Percentiles rank a stretch among this genome's conserved stretches.
These are phyloP conservation scores for Spongispora temasekensis DNA, from an alignment of 1,284 basidiomycete species.

Conservation along the genomic window DNA sequence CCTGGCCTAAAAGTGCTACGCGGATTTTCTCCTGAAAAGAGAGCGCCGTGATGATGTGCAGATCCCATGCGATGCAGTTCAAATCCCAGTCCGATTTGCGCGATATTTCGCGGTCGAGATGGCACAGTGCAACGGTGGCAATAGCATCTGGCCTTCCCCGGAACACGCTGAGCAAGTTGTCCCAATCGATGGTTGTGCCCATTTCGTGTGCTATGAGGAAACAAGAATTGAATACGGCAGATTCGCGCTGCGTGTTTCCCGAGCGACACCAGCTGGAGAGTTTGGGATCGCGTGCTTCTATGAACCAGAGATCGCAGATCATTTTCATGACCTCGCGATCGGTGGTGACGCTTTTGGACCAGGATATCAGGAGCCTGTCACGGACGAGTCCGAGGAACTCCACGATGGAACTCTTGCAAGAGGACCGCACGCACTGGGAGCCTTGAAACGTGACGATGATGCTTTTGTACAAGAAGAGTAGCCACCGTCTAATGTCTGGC, in stretches of 20 bases:
- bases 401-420: slow-evolving; percentile 27
- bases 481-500: slow-evolving; percentile 28
- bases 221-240: slow-evolving; percentile 28
- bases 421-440: slow-evolving; percentile 13
- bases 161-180: slow-evolving; percentile 26
- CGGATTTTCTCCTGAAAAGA: slow-evolving; percentile 21
- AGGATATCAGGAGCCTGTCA: slow-evolving; percentile 24
- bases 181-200: slow-evolving; percentile 20
- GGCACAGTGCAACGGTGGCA: slow-evolving; percentile 23
- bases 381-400: slow-evolving; percentile 31
- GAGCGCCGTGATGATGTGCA: slow-evolving; percentile 28
- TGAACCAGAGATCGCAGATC: slow-evolving; percentile 34
- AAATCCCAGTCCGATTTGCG: slow-evolving; percentile 20
- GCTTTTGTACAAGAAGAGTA: slow-evolving; percentile 25
- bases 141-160: slow-evolving; percentile 19
- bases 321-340: slow-evolving; percentile 31
- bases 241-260: slow-evolving; percentile 27
- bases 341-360: slow-evolving; percentile 25
- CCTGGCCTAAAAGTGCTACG: slow-evolving; percentile 22
- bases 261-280: slow-evolving; percentile 26
- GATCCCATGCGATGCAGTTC: slow-evolving; percentile 31
- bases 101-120: slow-evolving; percentile 28
- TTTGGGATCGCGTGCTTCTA: slow-evolving; percentile 23
- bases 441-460: slow-evolving; percentile 12
- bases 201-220: slow-evolving; percentile 31